Evolutionary conservation across 1,284 basidiomycete genomes (phyloP), one percentile per base, ranked within the genome.

Genomic region (Heterobasidion occidentale): DNA sequence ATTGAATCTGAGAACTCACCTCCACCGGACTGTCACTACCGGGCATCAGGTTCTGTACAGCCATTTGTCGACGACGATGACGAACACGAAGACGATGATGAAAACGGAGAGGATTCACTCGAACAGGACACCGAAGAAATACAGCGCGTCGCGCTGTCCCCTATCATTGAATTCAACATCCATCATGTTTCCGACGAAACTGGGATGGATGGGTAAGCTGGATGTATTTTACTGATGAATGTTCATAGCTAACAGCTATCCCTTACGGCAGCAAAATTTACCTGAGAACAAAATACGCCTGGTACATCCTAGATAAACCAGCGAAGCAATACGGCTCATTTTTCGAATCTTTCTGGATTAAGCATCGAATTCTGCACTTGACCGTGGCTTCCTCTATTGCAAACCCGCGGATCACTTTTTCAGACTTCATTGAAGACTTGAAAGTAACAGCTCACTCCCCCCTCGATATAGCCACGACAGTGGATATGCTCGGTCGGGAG

Each of bases 221-320:
- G 77, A 81, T 58, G 68, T 67, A 78, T 78, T 52, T 56, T 61
- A 59, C 7, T 6, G 20, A 50, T 20, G 45, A 9, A 57, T 11
- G 14, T 38, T 49, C 9, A 20, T 52, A 44, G 33, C 36, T 34
- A 27, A 9, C 14, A 42, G 47, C 45, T 51, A 12, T 27, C 6
- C 27, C 27, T 27, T 6, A 27, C 6, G 34, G 3, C 54, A 73
- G 73, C 38, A 72, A 73, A 47, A 70, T 77, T 9, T 77, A 75
- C 55, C 60, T 79, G 33, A 64, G 69, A 34, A 79, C 77, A 1
- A 35, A 64, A 27, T 60, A 68, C 62, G 82, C 84, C 0, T 87
- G 84, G 84, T 87, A 88, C 61, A 83, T 86, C 56, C 70, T 87
- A 2, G 72, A 73, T 11, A 57, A 59, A 2, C 83, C 84, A 0